A percentile compares a stretch with the other conserved stretches of the same genome.
phyloP scores from a whole-genome alignment of 2,329 filamentous ascomycete genomes.

The Colletotrichum liaoningense region DNA sequence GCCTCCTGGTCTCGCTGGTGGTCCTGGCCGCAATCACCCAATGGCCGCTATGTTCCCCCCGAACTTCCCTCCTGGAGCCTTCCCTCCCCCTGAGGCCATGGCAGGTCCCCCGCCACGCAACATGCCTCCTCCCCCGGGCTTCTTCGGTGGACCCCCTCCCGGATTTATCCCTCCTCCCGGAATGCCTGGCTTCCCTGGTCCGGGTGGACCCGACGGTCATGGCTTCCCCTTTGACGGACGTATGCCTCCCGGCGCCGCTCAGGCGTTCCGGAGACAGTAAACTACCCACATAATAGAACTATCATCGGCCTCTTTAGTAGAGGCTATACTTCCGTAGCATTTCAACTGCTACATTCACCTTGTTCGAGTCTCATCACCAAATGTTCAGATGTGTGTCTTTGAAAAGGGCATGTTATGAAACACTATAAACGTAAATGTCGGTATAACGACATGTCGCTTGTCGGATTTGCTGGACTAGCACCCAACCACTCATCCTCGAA shows the following conservation, averaged over 20 bases:
- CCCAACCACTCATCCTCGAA: conserved; percentile 10
- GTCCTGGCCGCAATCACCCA: conserved; percentile 54
- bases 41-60: conserved; percentile 71
- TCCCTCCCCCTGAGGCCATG: conserved; percentile 62
- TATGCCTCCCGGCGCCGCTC: conserved; percentile 59
- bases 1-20: conserved; percentile 66
- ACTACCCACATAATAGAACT: not conserved
- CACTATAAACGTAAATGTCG: conserved; percentile 5
- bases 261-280: conserved; percentile 52
- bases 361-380: conserved; percentile 15
- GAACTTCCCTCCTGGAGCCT: conserved; percentile 65
- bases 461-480: conserved; percentile 21
- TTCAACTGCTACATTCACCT: conserved; percentile 5
- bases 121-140: conserved; percentile 69
- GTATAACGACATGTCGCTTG: conserved; percentile 18
- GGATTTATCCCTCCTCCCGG: conserved; percentile 67
- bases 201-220: conserved; percentile 57
- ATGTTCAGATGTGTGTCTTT: conserved; percentile 6
- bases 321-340: conserved; percentile 15
- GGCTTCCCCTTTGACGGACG: conserved; percentile 67
- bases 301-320: not conserved
- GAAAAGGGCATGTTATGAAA: conserved; percentile 12
- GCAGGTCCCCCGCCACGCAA: conserved; percentile 63
- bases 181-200: conserved; percentile 68
- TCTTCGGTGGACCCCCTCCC: conserved; percentile 60